A percentile compares a stretch with the other conserved stretches of the same genome.
These are phyloP conservation scores for Salisapilia sapeloensis DNA, from an alignment of 352 stramenopile genomes.

Conservation along the genomic window DNA sequence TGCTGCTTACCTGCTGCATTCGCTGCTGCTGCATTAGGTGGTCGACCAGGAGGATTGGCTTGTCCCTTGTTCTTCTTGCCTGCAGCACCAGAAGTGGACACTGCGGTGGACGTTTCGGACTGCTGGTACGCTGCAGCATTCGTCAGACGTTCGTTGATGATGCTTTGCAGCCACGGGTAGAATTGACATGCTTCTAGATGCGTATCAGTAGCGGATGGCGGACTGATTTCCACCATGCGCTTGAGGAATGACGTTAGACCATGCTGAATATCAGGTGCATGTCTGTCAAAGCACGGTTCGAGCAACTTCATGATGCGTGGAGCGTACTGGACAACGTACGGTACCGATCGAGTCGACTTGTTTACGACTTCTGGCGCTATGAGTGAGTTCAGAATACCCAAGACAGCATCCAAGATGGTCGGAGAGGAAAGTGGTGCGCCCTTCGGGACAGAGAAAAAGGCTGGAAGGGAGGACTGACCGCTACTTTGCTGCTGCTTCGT, in stretches of 20 bases:
- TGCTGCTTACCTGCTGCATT: conserved; percentile 12
- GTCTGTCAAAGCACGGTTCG: conserved; percentile 76
- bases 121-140: conserved; percentile 46
- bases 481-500: conserved; percentile 16
- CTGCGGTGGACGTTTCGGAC: too few species aligned
- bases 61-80: conserved; percentile 5
- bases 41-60: not conserved
- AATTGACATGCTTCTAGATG: conserved; percentile 73
- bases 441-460: conserved; percentile 70
- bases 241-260: conserved; percentile 48
- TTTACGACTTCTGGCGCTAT: conserved; percentile 56
- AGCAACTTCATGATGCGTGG: conserved; percentile 81
- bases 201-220: not conserved
- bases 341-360: conserved; percentile 48
- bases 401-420: conserved; percentile 74
- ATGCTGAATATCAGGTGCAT: conserved; percentile 62
- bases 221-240: conserved; percentile 39
- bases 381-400: conserved; percentile 77
- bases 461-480: conserved; percentile 28
- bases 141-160: conserved; percentile 64
- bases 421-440: conserved; percentile 65
- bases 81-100: conserved; percentile 6
- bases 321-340: conserved; percentile 78
- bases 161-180: conserved; percentile 78
- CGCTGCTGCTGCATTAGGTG: not conserved